Conservation (phyloP, 495 filamentous ascomycete genomes). For the Penicillium paxilli region DNA sequence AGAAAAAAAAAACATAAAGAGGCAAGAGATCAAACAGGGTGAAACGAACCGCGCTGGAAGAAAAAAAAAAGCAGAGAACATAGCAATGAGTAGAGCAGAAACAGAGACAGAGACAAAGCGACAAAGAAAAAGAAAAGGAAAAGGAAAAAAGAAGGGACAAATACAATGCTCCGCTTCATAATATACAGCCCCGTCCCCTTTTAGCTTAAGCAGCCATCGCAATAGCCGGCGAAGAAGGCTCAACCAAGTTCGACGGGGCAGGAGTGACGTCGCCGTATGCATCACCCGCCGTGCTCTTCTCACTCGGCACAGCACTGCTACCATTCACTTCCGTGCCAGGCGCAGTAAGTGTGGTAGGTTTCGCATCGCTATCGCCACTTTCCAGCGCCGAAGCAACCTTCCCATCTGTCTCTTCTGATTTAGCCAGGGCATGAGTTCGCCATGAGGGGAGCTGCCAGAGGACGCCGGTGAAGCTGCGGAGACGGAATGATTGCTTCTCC, state of each 20-base stretch:
- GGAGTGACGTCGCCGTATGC: constrained; percentile 49
- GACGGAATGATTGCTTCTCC: constrained; percentile 73
- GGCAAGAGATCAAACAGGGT: too few relatives aligned
- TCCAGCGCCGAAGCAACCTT: constrained; percentile 33
- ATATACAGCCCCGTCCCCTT: constrained; percentile 13
- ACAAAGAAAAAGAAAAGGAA: background rate
- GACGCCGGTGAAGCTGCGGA: constrained; percentile 93
- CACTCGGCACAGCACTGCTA: constrained; percentile 56
- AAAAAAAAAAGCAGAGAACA: too few relatives aligned
- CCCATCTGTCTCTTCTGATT: constrained; percentile 35
- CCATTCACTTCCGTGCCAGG: constrained; percentile 54
- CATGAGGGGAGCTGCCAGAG: constrained; percentile 82
- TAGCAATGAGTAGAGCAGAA: too few relatives aligned
- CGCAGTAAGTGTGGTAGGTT: constrained; percentile 71
- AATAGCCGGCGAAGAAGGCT: constrained; percentile 48
- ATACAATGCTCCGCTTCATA: background rate
- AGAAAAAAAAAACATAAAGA: constrained; percentile 1
- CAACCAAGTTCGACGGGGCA: constrained; percentile 39
- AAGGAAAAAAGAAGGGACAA: background rate
- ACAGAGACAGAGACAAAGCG: too few relatives aligned
- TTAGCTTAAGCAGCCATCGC: constrained; percentile 45
- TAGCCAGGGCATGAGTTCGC: constrained; percentile 65
- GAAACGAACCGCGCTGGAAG: too few relatives aligned
- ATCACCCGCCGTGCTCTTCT: constrained; percentile 66
- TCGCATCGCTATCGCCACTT: constrained; percentile 71